phyloP scores from a whole-genome alignment of 306 rosid genomes.

The Malus sylvestris region DNA sequence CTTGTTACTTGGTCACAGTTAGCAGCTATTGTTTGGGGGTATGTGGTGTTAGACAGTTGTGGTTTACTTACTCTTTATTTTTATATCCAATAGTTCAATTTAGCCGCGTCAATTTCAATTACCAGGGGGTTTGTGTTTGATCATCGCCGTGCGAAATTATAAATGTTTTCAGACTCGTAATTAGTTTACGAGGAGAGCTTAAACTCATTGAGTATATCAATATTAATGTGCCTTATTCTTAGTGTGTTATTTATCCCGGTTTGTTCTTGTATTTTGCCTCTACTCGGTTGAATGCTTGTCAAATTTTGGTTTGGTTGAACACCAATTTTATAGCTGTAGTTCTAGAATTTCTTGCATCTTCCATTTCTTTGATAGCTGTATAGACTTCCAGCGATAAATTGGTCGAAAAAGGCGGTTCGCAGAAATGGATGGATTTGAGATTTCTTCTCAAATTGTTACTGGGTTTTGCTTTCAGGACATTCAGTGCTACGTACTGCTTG shows the following conservation, averaged over 20 bases:
- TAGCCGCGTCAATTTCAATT: background rate
- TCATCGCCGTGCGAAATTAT: background rate
- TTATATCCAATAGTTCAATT: conserved; percentile 3
- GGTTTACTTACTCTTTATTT: background rate
- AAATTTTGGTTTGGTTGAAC: background rate
- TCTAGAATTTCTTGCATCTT: background rate
- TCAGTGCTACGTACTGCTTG: background rate
- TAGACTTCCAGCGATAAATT: background rate
- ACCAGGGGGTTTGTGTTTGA: background rate
- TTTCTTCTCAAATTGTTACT: background rate
- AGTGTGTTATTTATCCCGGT: background rate
- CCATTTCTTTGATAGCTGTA: background rate
- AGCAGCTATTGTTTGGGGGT: conserved; percentile 6
- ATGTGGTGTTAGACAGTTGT: conserved; percentile 9
- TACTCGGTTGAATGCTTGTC: background rate
- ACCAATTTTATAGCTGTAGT: background rate
- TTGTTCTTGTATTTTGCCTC: background rate
- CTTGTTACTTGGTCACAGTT: background rate
- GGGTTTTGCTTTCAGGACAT: background rate
- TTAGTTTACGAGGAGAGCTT: background rate
- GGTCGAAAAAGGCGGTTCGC: background rate
- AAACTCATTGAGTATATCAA: background rate
- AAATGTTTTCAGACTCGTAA: background rate
- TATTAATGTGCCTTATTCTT: background rate
- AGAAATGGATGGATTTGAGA: background rate